Percentiles rank a stretch among this genome's conserved stretches.
Evolutionary conservation across 192 early-diverging fungal genomes (phyloP).

Genomic region (Lobosporangium transversale): DNA sequence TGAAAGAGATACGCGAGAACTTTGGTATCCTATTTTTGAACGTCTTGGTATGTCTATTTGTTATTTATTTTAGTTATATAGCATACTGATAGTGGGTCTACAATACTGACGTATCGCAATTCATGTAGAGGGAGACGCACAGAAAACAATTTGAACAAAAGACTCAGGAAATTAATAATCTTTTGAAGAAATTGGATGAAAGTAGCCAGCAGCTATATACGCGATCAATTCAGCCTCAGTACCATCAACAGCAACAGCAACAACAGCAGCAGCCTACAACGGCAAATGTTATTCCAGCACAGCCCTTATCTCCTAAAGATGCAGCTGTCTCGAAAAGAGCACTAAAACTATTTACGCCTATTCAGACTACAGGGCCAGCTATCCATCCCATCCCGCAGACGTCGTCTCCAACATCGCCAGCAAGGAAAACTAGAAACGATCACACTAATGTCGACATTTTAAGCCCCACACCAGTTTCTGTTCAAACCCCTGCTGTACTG

Average conservation of each 20-base stretch:
- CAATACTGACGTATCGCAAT: too few species aligned
- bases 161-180: constrained; percentile 56
- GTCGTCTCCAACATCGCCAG: constrained; percentile 26
- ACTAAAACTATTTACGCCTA: constrained; percentile 13
- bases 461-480: constrained; percentile 30
- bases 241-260: too few species aligned
- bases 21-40: constrained; percentile 68
- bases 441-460: constrained; percentile 47
- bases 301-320: constrained; percentile 3
- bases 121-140: constrained; percentile 65
- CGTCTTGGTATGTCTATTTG: constrained; percentile 56
- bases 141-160: constrained; percentile 65
- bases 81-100: not conserved
- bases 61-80: not conserved
- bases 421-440: constrained; percentile 39
- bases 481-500: constrained; percentile 35
- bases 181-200: constrained; percentile 55
- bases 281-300: constrained; percentile 1
- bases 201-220: not conserved
- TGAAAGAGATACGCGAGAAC: constrained; percentile 64
- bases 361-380: constrained; percentile 18
- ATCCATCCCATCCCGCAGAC: constrained; percentile 23
- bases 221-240: too few species aligned
- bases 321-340: constrained; percentile 10
- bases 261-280: constrained; percentile 6